Evolutionary conservation across 2,329 filamentous ascomycete genomes (phyloP), one percentile per base, ranked within the genome.

Genomic region (Diaporthe amygdali): DNA sequence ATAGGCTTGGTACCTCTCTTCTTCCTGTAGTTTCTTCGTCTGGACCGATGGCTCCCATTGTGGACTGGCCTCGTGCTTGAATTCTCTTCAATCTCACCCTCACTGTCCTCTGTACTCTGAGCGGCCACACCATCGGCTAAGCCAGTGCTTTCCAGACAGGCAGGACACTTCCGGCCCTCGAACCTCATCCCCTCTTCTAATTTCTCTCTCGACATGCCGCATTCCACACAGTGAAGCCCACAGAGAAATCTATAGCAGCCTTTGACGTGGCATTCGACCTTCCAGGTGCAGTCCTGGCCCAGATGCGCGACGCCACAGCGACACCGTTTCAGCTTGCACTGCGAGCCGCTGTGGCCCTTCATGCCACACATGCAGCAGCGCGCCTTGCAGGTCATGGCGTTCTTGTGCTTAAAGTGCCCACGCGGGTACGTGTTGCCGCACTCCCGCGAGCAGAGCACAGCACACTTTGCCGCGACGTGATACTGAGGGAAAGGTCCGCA

Each of bases 321-420:
- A 67, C 82, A 84, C 22, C 70, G 74, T 69, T 76, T 77, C 39
- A 80, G 66, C 27, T 78, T 75, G 71, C 82, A 84, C 34, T 82
- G 76, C 17, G 70, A 75, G n/a, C 81, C 82, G 32, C 76, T 77
- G 70, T 84, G 82, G 2, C 80, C 81, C 25, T 72, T 74, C 4
- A 79, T 68, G n/a, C 82, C 82, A 70, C 82, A 84, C 82, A 84
- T 84, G 72, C 82, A 84, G 73, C 82, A 84, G 22, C 82, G 78
- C 20, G 74, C 59, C 22, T 73, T 72, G 74, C 82, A 84, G 3
- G 76, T 75, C 77, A 84, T 83, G 52, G 82, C 82, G 52, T 78
- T 81, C 34, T 74, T 75, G 72, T 82, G 79, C 55, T 75, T 76
- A 73, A 75, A 75, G 54, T 76, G 75, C 8, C 78, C 78, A 3